Evolutionary conservation across 352 stramenopile genomes (phyloP).

Genomic region (Phytophthora pluvialis): DNA sequence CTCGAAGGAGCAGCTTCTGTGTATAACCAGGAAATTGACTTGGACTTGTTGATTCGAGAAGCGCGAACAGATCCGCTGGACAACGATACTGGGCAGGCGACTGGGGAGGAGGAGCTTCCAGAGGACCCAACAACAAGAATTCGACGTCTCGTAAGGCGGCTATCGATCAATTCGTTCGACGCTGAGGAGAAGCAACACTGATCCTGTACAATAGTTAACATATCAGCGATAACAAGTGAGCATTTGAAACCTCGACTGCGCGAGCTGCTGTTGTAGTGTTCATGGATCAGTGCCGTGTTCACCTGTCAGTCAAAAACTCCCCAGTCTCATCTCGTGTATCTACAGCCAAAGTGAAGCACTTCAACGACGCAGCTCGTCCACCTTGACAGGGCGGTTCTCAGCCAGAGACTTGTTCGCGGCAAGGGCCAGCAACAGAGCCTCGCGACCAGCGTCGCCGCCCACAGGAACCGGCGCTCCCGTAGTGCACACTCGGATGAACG

Average conservation of each 20-base stretch:
- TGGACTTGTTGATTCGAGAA: slow-evolving; percentile 40
- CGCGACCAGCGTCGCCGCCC: slow-evolving; percentile 59
- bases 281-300: background rate
- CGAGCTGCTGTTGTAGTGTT: background rate
- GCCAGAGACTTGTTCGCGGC: slow-evolving; percentile 70
- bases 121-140: slow-evolving; percentile 19
- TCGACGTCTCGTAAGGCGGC: slow-evolving; percentile 25
- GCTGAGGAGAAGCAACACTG: slow-evolving; percentile 24
- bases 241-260: background rate
- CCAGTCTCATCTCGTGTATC: too few relatives aligned
- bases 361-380: slow-evolving; percentile 65
- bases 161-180: slow-evolving; percentile 27
- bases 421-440: slow-evolving; percentile 71
- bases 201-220: background rate
- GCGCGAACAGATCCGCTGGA: slow-evolving; percentile 32
- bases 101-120: background rate
- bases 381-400: slow-evolving; percentile 74
- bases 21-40: slow-evolving; percentile 24
- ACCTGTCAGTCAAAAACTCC: too few relatives aligned
- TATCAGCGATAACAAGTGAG: background rate
- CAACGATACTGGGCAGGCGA: background rate
- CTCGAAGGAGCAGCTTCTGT: slow-evolving; percentile 7
- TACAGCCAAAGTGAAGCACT: too few relatives aligned
- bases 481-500: slow-evolving; percentile 69
- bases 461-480: slow-evolving; percentile 52